Conservation (phyloP, 2,329 filamentous ascomycete species). For the Biscogniauxia sp. region DNA sequence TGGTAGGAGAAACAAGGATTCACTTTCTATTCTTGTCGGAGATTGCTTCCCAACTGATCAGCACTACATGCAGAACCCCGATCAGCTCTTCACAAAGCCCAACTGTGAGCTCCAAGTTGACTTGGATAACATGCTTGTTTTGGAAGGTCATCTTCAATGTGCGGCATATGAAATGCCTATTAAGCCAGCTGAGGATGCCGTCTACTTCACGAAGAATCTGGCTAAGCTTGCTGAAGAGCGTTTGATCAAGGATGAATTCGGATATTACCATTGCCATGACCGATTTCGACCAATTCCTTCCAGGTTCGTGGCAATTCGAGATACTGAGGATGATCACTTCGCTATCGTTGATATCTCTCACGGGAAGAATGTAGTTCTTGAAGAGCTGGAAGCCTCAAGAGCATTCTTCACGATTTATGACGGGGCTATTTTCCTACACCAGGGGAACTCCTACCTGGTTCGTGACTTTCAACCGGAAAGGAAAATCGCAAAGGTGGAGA, state of each 20-base stretch:
- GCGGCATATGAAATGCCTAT: slow-evolving; percentile 95
- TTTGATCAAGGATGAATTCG: slow-evolving; percentile 69
- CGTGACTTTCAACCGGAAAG: slow-evolving; percentile 81
- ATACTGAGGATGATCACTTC: slow-evolving; percentile 87
- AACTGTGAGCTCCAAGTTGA: slow-evolving; percentile 90
- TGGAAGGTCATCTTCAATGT: slow-evolving; percentile 94
- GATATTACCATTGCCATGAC: slow-evolving; percentile 87
- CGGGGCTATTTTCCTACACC: slow-evolving; percentile 93
- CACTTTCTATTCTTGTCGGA: slow-evolving; percentile 83
- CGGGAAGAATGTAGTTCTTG: slow-evolving; percentile 78
- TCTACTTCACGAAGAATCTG: slow-evolving; percentile 78
- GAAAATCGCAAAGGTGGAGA: slow-evolving; percentile 81
- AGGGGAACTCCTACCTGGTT: slow-evolving; percentile 90
- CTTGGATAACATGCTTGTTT: slow-evolving; percentile 83
- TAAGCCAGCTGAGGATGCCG: slow-evolving; percentile 67
- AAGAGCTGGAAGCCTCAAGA: slow-evolving; percentile 94
- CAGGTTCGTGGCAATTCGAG: slow-evolving; percentile 80
- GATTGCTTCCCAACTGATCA: slow-evolving; percentile 91
- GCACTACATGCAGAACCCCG: slow-evolving; percentile 94
- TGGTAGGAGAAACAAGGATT: slow-evolving; percentile 89
- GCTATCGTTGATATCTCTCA: slow-evolving; percentile 88
- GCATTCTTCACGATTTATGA: slow-evolving; percentile 96
- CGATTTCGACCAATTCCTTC: slow-evolving; percentile 84
- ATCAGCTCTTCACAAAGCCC: slow-evolving; percentile 88
- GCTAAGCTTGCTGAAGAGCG: slow-evolving; percentile 69